Conservation (phyloP, 306 rosid species). For the Quercus agrifolia region DNA sequence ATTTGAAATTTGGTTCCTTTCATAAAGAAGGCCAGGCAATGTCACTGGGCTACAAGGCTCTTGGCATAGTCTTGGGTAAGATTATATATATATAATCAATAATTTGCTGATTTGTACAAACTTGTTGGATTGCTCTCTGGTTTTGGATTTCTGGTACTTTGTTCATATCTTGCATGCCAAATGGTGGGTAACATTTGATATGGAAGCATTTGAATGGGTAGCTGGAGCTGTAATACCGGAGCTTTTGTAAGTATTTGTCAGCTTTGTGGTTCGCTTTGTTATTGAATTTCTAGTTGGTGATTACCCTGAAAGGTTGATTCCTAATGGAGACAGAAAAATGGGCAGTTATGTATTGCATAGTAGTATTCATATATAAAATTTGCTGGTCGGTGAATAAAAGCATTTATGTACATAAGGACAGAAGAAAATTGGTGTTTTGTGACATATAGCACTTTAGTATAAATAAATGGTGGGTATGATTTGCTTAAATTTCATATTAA, state of each 20-base stretch:
- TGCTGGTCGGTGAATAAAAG: neutral
- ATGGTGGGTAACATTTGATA: neutral
- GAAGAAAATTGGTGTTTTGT: neutral
- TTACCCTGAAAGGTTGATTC: neutral
- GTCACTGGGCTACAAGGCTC: too few species aligned
- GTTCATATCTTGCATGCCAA: neutral
- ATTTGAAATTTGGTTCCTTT: too few species aligned
- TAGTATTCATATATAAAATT: neutral
- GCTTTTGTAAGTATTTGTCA: neutral
- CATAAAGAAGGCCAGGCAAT: too few species aligned
- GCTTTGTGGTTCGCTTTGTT: neutral
- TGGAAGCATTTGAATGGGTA: neutral
- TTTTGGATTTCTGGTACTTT: neutral
- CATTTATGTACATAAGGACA: neutral
- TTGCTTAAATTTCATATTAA: neutral
- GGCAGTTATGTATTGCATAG: neutral
- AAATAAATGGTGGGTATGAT: neutral
- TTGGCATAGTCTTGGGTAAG: neutral
- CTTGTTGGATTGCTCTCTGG: neutral
- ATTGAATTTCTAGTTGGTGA: neutral
- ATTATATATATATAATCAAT: neutral
- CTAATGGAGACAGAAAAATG: neutral
- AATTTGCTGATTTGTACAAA: neutral
- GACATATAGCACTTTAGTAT: neutral
- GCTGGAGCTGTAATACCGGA: neutral